Conservation (phyloP, 2,329 filamentous ascomycete species). For the Monosporascus sp. region DNA sequence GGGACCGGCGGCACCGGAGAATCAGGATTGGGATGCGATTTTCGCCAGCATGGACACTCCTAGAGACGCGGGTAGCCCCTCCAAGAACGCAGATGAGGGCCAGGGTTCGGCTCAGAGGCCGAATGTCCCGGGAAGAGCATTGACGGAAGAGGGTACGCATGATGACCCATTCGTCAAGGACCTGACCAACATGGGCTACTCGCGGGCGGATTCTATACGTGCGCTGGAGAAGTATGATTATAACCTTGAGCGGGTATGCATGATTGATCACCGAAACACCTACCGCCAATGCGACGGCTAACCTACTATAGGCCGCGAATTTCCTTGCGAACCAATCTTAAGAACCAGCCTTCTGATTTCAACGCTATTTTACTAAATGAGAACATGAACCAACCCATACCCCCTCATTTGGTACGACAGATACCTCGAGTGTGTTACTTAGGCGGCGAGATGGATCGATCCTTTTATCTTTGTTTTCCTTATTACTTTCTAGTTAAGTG, state of each 20-base stretch:
- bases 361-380: not conserved
- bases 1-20: slow-evolving; percentile 37
- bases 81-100: slow-evolving; percentile 16
- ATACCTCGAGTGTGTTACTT: slow-evolving; percentile 19
- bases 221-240: slow-evolving; percentile 95
- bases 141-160: slow-evolving; percentile 70
- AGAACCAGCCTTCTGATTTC: slow-evolving; percentile 3
- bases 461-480: not conserved
- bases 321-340: slow-evolving; percentile 51
- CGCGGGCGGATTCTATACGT: slow-evolving; percentile 63
- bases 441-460: slow-evolving; percentile 10
- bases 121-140: slow-evolving; percentile 52
- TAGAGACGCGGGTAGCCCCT: slow-evolving; percentile 24
- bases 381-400: not conserved
- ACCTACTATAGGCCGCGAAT: slow-evolving; percentile 44
- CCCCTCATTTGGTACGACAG: slow-evolving; percentile 9
- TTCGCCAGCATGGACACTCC: slow-evolving; percentile 73
- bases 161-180: slow-evolving; percentile 91
- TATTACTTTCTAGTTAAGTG: no score
- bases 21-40: slow-evolving; percentile 91
- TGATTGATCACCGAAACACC: slow-evolving; percentile 7
- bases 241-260: slow-evolving; percentile 83
- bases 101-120: slow-evolving; percentile 21
- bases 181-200: slow-evolving; percentile 84
- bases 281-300: slow-evolving; percentile 6